These are phyloP conservation scores for Neoarthrinium moseri DNA, from an alignment of 2,329 filamentous ascomycete genomes.

Conservation along the genomic window DNA sequence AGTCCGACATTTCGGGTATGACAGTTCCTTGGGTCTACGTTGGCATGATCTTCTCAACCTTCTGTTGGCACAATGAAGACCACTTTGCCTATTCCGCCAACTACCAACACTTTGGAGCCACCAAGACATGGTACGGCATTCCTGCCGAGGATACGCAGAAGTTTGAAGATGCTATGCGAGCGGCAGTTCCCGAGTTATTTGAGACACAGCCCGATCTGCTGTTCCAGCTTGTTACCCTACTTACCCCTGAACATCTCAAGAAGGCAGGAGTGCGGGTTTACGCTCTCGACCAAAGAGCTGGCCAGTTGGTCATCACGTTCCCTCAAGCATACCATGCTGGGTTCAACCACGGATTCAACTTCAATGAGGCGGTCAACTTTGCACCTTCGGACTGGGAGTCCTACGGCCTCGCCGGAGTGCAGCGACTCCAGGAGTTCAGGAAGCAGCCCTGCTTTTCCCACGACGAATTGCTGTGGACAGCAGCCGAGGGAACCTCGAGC, in stretches of 20 bases:
- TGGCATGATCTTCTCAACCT: slow-evolving; percentile 98
- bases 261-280: slow-evolving; percentile 93
- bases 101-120: slow-evolving; percentile 96
- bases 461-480: slow-evolving; percentile 89
- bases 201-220: slow-evolving; percentile 95
- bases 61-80: slow-evolving; percentile 99
- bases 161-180: slow-evolving; percentile 92
- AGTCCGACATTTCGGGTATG: slow-evolving; percentile 98
- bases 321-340: slow-evolving; percentile 96
- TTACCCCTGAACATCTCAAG: slow-evolving; percentile 88
- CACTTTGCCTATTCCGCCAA: slow-evolving; percentile 98
- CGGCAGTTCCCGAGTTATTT: slow-evolving; percentile 93
- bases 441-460: slow-evolving; percentile 96
- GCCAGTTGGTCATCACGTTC: slow-evolving; percentile 95
- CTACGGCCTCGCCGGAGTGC: slow-evolving; percentile 81
- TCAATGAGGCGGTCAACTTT: slow-evolving; percentile 98
- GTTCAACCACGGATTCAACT: slow-evolving; percentile 98
- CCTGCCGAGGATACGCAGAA: slow-evolving; percentile 90
- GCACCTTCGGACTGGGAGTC: slow-evolving; percentile 95
- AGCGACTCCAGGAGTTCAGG: slow-evolving; percentile 81
- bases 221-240: slow-evolving; percentile 94
- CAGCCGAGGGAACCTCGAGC: slow-evolving; percentile 73
- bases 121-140: slow-evolving; percentile 99
- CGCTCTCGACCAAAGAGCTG: slow-evolving; percentile 92
- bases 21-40: slow-evolving; percentile 99